phyloP scores from a whole-genome alignment of 768 basidiomycete species.

The Dioszegia hungarica region DNA sequence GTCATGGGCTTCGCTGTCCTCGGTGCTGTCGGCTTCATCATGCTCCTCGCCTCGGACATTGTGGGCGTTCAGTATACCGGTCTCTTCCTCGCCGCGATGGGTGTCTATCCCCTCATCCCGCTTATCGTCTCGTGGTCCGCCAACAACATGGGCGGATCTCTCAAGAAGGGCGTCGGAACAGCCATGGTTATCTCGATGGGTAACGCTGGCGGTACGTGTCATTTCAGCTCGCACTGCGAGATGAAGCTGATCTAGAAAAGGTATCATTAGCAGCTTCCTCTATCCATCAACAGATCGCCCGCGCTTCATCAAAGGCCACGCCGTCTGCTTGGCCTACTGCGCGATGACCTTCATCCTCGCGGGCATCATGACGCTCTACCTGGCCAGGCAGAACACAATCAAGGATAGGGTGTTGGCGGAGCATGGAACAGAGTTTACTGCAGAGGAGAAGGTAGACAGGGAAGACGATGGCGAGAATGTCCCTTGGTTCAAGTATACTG shows the following conservation, averaged over 20 bases:
- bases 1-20: slow-evolving; percentile 14
- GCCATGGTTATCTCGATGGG: slow-evolving; percentile 31
- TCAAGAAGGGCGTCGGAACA: slow-evolving; percentile 29
- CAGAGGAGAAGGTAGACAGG: slow-evolving; percentile 14
- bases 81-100: slow-evolving; percentile 25
- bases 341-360: slow-evolving; percentile 12
- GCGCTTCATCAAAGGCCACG: slow-evolving; percentile 27
- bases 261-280: slow-evolving; percentile 15
- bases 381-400: slow-evolving; percentile 15
- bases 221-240: background rate
- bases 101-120: slow-evolving; percentile 33
- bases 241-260: background rate
- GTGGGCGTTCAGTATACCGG: slow-evolving; percentile 23
- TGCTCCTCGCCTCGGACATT: slow-evolving; percentile 13
- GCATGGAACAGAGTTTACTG: slow-evolving; percentile 12
- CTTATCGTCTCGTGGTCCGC: slow-evolving; percentile 29
- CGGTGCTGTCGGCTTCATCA: slow-evolving; percentile 22
- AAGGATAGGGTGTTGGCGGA: slow-evolving; percentile 20
- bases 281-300: slow-evolving; percentile 24
- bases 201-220: slow-evolving; percentile 23
- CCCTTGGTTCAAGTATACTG: slow-evolving; percentile 30
- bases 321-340: slow-evolving; percentile 27
- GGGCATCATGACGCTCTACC: slow-evolving; percentile 13
- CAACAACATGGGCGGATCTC: slow-evolving; percentile 30
- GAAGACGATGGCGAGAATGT: slow-evolving; percentile 28